Evolutionary conservation across 768 basidiomycete genomes (phyloP), one percentile per base, ranked within the genome.

Genomic region (Lactifluus hygrophoroides): DNA sequence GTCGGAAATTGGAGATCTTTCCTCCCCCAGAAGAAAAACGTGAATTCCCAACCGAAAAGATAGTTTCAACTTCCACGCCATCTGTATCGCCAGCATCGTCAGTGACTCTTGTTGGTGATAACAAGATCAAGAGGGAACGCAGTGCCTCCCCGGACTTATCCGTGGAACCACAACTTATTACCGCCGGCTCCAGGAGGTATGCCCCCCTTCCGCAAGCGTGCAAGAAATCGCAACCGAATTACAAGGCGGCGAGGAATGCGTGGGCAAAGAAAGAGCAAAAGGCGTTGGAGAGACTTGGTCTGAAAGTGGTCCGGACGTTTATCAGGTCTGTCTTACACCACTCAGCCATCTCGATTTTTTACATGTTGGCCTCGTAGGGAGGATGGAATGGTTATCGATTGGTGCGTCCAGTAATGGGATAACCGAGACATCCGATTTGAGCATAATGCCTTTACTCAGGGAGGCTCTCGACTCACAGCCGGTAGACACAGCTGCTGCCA

Each of bases 341-440:
- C 27, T 32, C 25, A 10, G 27, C 3, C 38, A n/a, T 25, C 16
- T 8, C 19, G 19, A 27, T 30, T 42, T 47, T 27, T 51, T 19
- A 52, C 27, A 17, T n/a, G 30, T 40, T 21, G 9, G 14, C 9
- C 6, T 17, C 13, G 16, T 30, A 64, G 63, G 54, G 63, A 64
- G 30, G 63, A 64, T 14, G 63, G 63, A n/a, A 62, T 64, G 61
- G 63, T 62, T 8, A 64, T 64, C n/a, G 63, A 64, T 16, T 64
- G 63, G 63, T 64, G 25, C 34, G 38, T 62, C 8, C 43, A 10
- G 7, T 21, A 5, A 17, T 13, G 42, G 40, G 38, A 28, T 10
- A 6, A 4, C 6, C 10, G 6, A 16, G 17, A 11, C 35, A 27
- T 19, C 7, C 21, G 28, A 38, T 38, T 28, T 52, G 13, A 60